Evolutionary conservation across 495 filamentous ascomycete species (phyloP).

Genomic region (Hyaloscypha bicolor): DNA sequence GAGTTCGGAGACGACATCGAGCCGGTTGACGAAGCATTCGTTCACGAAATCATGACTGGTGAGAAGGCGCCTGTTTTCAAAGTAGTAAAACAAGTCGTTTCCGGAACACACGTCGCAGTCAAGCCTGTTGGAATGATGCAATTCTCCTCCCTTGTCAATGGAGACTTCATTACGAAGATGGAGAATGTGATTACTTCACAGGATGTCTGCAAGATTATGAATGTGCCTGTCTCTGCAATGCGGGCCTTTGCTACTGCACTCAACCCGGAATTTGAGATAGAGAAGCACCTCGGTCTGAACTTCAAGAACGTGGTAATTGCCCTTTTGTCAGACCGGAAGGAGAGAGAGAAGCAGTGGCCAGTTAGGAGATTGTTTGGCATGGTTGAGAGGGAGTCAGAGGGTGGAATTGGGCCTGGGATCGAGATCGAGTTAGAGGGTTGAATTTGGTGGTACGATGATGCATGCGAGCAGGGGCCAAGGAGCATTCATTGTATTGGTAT

Average conservation of each 20-base stretch:
- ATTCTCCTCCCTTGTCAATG: background rate
- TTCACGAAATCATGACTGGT: constrained; percentile 30
- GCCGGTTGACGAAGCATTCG: constrained; percentile 31
- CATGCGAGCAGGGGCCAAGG: no score
- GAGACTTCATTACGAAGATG: constrained; percentile 13
- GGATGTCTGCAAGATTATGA: constrained; percentile 28
- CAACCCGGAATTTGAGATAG: constrained; percentile 27
- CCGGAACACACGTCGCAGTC: no score
- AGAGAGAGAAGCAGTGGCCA: constrained; percentile 5
- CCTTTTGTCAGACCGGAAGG: constrained; percentile 8
- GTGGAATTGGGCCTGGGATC: no score
- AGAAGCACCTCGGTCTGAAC: constrained; percentile 30
- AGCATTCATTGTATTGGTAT: no score
- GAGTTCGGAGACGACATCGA: constrained; percentile 29
- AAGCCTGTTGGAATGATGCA: background rate
- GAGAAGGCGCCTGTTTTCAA: background rate
- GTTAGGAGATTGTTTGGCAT: constrained; percentile 3
- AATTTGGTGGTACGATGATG: no score
- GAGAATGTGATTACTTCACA: constrained; percentile 24
- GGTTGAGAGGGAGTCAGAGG: background rate
- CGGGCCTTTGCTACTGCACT: constrained; percentile 10
- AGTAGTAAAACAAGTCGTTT: background rate
- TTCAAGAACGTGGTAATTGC: constrained; percentile 24
- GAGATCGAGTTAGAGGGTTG: no score
- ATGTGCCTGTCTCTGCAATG: constrained; percentile 30